Percentiles rank a stretch among this genome's conserved stretches.
These are phyloP conservation scores for Alloteropsis semialata DNA, from an alignment of 176 grass and related monocot genomes.

Conservation along the genomic window DNA sequence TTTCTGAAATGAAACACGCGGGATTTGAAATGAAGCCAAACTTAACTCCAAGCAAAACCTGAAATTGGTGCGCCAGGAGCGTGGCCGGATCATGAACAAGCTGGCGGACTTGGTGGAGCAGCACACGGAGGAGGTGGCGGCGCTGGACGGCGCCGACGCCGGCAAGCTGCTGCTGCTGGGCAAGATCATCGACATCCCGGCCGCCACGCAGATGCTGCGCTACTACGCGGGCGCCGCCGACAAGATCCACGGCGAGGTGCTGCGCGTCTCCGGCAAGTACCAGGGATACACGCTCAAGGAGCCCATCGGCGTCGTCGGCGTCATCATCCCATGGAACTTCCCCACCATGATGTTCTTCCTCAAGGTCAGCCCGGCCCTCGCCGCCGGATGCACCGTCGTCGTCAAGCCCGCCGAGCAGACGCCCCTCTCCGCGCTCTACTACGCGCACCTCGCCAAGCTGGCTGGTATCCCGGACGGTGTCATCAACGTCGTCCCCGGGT, in stretches of 20 bases:
- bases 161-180: conserved; percentile 73
- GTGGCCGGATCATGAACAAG: conserved; percentile 61
- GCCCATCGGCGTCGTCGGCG: conserved; percentile 75
- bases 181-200: conserved; percentile 59
- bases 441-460: conserved; percentile 68
- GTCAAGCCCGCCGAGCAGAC: conserved; percentile 96
- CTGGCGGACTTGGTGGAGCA: conserved; percentile 72
- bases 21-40: not conserved
- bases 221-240: conserved; percentile 96
- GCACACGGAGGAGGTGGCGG: conserved; percentile 70
- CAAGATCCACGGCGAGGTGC: conserved; percentile 82
- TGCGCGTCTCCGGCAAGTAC: conserved; percentile 50
- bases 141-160: conserved; percentile 60
- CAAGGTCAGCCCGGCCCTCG: conserved; percentile 74
- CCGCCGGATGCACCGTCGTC: conserved; percentile 79
- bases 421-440: conserved; percentile 69
- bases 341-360: conserved; percentile 82
- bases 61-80: conserved; percentile 44
- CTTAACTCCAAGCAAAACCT: not conserved
- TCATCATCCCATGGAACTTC: conserved; percentile 91
- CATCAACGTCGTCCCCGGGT: conserved; percentile 79
- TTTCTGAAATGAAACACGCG: not conserved
- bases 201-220: conserved; percentile 49
- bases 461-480: conserved; percentile 78
- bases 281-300: conserved; percentile 87